Percentiles rank a stretch among this genome's conserved stretches.
Evolutionary conservation across 2,329 filamentous ascomycete genomes (phyloP).

Genomic region (Calonectria pseudoturangicola): DNA sequence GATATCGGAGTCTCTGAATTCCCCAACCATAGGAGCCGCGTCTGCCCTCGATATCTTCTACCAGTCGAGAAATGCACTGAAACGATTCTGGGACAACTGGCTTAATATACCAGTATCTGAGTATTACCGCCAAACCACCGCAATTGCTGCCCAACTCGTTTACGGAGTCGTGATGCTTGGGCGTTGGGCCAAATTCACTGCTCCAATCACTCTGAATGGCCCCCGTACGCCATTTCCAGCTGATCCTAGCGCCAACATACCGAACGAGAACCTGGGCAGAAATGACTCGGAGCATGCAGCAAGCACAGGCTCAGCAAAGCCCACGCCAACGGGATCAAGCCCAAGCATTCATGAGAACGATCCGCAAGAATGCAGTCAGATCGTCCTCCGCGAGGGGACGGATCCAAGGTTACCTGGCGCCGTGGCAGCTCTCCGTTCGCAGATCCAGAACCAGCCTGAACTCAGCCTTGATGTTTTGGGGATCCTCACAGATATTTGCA

Average conservation of each 20-base stretch:
- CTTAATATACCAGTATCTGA: constrained; percentile 63
- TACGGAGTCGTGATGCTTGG: constrained; percentile 71
- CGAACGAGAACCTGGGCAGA: constrained; percentile 44
- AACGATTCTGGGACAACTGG: constrained; percentile 70
- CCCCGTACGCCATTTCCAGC: constrained; percentile 52
- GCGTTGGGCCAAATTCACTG: constrained; percentile 69
- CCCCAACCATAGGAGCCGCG: constrained; percentile 59
- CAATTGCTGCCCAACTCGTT: constrained; percentile 67
- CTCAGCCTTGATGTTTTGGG: constrained; percentile 66
- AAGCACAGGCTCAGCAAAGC: constrained; percentile 37
- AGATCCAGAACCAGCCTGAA: constrained; percentile 65
- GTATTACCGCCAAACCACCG: constrained; percentile 68
- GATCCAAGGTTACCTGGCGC: constrained; percentile 64
- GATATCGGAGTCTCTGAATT: constrained; percentile 65
- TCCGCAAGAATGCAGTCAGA: constrained; percentile 43
- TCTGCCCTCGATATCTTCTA: constrained; percentile 71
- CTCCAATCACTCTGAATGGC: constrained; percentile 58
- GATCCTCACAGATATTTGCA: constrained; percentile 64
- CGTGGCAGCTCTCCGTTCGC: constrained; percentile 63
- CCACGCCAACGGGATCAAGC: constrained; percentile 34
- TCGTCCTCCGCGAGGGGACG: constrained; percentile 54
- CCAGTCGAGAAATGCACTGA: constrained; percentile 67
- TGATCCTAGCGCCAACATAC: constrained; percentile 50
- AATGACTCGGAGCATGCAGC: constrained; percentile 50
- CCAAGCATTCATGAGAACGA: constrained; percentile 39